A percentile compares a stretch with the other conserved stretches of the same genome.
phyloP scores from a whole-genome alignment of 176 grass and related monocot genomes.

The Rhynchospora pubera region DNA sequence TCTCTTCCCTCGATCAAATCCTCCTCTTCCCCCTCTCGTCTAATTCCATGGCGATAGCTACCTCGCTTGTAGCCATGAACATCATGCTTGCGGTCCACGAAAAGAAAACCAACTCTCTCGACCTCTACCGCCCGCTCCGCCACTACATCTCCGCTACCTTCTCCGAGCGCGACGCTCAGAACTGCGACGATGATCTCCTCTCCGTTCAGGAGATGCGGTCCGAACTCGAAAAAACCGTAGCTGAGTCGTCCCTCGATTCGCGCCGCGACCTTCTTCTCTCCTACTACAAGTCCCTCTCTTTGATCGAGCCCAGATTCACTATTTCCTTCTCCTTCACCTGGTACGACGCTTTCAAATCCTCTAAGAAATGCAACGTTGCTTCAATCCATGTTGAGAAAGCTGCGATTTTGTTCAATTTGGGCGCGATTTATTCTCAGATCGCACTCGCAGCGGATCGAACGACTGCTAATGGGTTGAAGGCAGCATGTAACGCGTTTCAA shows the following conservation, averaged over 20 bases:
- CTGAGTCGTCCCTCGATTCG: slow-evolving; percentile 47
- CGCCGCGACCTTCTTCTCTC: slow-evolving; percentile 72
- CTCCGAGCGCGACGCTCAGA: slow-evolving; percentile 83
- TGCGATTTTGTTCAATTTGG: slow-evolving; percentile 80
- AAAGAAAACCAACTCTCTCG: slow-evolving; percentile 62
- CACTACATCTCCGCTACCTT: slow-evolving; percentile 67
- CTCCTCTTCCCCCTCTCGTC: slow-evolving; percentile 4
- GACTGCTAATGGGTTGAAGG: slow-evolving; percentile 63
- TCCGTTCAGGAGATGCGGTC: slow-evolving; percentile 66
- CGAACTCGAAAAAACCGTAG: slow-evolving; percentile 47
- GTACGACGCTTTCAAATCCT: slow-evolving; percentile 79
- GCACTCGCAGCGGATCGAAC: slow-evolving; percentile 69
- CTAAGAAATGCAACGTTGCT: slow-evolving; percentile 52
- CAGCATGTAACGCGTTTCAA: slow-evolving; percentile 79
- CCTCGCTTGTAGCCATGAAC: slow-evolving; percentile 33
- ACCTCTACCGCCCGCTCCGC: slow-evolving; percentile 86
- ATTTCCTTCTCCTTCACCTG: slow-evolving; percentile 90
- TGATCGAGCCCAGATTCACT: slow-evolving; percentile 92
- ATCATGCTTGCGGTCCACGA: slow-evolving; percentile 98
- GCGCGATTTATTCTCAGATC: slow-evolving; percentile 85
- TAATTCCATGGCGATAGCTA: slow-evolving; percentile 31
- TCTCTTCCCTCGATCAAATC: slow-evolving; percentile 14
- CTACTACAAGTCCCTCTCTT: slow-evolving; percentile 65
- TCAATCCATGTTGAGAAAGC: slow-evolving; percentile 86
- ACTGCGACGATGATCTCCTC: slow-evolving; percentile 69